phyloP scores from a whole-genome alignment of 192 early-diverging fungal species.

The Rhizoclosmatium sp. region DNA sequence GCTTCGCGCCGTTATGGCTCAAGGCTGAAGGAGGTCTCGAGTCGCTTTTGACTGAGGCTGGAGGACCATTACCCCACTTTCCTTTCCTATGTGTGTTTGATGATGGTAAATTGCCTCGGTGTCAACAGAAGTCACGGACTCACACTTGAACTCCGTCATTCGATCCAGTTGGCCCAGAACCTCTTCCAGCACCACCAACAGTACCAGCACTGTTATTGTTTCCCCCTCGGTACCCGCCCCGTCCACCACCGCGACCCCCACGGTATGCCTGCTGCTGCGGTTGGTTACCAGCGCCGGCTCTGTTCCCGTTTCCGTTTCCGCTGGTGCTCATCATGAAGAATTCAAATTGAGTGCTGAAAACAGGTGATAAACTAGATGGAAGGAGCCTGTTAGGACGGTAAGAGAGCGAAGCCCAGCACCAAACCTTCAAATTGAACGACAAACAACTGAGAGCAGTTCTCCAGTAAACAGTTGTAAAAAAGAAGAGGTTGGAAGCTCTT shows the following conservation, averaged over 20 bases:
- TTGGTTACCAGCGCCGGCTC: background rate
- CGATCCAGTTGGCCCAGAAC: background rate
- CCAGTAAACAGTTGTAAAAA: too few species aligned
- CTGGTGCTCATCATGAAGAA: background rate
- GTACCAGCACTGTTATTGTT: background rate
- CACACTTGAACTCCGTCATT: background rate
- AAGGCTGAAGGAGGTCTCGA: constrained; percentile 15
- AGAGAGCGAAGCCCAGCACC: too few species aligned
- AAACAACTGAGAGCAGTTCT: too few species aligned
- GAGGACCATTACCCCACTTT: constrained; percentile 33
- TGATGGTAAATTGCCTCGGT: too few species aligned
- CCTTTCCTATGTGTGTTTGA: constrained; percentile 20
- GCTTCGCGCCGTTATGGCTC: background rate
- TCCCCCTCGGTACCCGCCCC: background rate
- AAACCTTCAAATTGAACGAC: too few species aligned
- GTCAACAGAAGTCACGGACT: too few species aligned
- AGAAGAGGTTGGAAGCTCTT: too few species aligned
- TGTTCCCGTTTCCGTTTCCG: background rate
- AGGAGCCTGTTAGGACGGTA: too few species aligned
- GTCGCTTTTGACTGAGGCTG: background rate
- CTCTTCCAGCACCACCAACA: background rate
- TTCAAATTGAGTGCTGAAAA: background rate
- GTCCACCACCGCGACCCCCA: background rate
- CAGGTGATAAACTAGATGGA: too few species aligned
- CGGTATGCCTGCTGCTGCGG: background rate